Evolutionary conservation across 768 basidiomycete genomes (phyloP), one percentile per base, ranked within the genome.

Genomic region (Chalciporus pseudorubinellus): DNA sequence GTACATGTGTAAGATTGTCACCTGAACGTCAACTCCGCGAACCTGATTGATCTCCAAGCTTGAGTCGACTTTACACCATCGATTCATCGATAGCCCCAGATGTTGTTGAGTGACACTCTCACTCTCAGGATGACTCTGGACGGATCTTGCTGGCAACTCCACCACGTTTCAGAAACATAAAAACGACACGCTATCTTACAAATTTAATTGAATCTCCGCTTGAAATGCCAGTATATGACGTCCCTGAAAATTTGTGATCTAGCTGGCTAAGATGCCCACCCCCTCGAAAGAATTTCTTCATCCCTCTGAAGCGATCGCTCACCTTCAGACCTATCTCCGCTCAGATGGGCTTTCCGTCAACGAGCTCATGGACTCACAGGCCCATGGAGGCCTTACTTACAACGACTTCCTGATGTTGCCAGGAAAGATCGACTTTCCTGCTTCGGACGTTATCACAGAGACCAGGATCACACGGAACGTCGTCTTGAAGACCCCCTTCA

Each of bases 351-450:
- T 99, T 45, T 83, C 88, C 52, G 78, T 91, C 53, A 51, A 72
- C 8, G 89, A 98, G 64, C 85, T 98, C 59, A 94, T 98, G 84
- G 82, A 97, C 77, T 87, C 89, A 1, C 78, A 74, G 41, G 71
- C 84, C 56, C 86, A 92, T 62, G 94, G 93, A 18, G 97, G 97
- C 12, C 82, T 99, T 59, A 97, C 97, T 13, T 98, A 98, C 75
- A 98, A 98, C 66, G 97, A 98, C 67, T 95, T 98, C 73, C 79
- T 98, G 59, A 70, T 97, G 55, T 80, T 98, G 13, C 95, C 95
- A 9, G 95, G 97, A 36, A 93, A 91, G 72, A 98, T 99, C 63
- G 85, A 94, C 75, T 99, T 99, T 70, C 77, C 88, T 11, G 89
- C 91, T 1, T 78, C 79, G 14, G 82, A 82, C 39, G 95, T 94